phyloP scores from a whole-genome alignment of 2,329 filamentous ascomycete genomes.

The Sporothrix sp. region DNA sequence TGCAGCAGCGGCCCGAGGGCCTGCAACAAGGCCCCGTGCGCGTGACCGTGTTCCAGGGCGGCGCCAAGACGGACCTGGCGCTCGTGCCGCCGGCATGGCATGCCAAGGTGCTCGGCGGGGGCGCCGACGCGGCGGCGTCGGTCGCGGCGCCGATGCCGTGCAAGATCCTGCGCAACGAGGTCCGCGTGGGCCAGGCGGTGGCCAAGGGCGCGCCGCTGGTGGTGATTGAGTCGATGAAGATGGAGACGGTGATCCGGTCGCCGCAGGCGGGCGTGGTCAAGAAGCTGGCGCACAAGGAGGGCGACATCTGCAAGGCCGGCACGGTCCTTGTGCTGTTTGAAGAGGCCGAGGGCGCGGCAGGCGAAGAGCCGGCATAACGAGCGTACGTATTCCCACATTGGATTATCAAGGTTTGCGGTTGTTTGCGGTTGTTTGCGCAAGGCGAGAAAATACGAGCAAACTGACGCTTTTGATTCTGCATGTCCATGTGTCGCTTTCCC shows the following conservation, averaged over 20 bases:
- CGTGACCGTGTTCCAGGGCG: conserved; percentile 68
- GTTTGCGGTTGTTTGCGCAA: too few relatives aligned
- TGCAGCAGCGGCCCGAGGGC: conserved; percentile 38
- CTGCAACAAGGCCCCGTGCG: conserved; percentile 34
- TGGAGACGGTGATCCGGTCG: conserved; percentile 75
- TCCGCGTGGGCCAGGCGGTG: conserved; percentile 70
- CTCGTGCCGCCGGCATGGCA: conserved; percentile 65
- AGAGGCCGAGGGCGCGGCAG: conserved; percentile 18
- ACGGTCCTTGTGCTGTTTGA: conserved; percentile 67
- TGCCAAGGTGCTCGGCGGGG: conserved; percentile 71
- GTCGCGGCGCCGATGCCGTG: conserved; percentile 95
- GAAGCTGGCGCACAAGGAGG: conserved; percentile 63
- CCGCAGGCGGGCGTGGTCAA: conserved; percentile 63
- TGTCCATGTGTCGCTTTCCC: too few relatives aligned
- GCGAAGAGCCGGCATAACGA: neutral
- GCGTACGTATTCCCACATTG: too few relatives aligned
- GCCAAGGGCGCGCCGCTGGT: conserved; percentile 80
- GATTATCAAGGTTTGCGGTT: too few relatives aligned
- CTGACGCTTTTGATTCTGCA: too few relatives aligned
- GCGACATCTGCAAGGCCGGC: conserved; percentile 70
- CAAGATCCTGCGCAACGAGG: conserved; percentile 86
- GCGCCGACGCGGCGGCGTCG: conserved; percentile 60
- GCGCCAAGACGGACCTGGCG: conserved; percentile 47
- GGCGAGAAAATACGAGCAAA: too few relatives aligned
- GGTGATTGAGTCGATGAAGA: conserved; percentile 87